Base-by-base conservation (phyloP, 225 moss, liverwort and hornwort species). In the Climacium dendroides region DNA sequence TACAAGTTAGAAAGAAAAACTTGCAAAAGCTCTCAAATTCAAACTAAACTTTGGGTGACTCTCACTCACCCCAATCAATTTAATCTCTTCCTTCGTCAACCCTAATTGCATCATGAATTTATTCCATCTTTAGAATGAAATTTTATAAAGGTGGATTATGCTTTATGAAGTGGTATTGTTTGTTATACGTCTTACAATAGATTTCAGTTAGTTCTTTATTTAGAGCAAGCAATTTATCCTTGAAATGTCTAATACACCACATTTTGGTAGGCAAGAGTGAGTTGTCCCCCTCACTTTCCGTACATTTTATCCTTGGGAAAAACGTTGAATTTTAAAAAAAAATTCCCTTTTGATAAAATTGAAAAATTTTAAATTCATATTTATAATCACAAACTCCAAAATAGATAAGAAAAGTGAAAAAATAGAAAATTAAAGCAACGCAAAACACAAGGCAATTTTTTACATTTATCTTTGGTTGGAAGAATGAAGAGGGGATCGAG, bases 291-390 rank as follows among this genome's bases (percentile, higher is more conserved):
- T 41, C 15, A 41, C 15, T 41, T 3, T 6, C 1, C 15, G 0
- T 41, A 1, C 1, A 1, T 26, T 41, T 43, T 15, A 26, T 10
- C 35, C n/a, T 0, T 19, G 0, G 3, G 0, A 0, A 35, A 18
- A 65, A 65, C 5, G 15, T 6, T 15, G 1, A 0, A 41, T n/a
- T n/a, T n/a, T n/a, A n/a, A n/a, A n/a, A n/a, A n/a, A n/a, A n/a
- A n/a, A n/a, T n/a, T n/a, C n/a, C n/a, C n/a, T n/a, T n/a, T n/a
- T n/a, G n/a, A 15, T 41, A 41, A 70, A 69, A 13, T 69, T 67
- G 13, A 7, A 5, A 41, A 24, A 14, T 25, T 25, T 69, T 4
- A 7, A 41, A 39, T 7, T 25, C 3, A 15, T 25, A 7, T 15
- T 41, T 70, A 1, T 3, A 25, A 14, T 25, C 0, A 8, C 2